Conservation (phyloP, 2,329 filamentous ascomycete genomes). For the Juglanconis oblonga region DNA sequence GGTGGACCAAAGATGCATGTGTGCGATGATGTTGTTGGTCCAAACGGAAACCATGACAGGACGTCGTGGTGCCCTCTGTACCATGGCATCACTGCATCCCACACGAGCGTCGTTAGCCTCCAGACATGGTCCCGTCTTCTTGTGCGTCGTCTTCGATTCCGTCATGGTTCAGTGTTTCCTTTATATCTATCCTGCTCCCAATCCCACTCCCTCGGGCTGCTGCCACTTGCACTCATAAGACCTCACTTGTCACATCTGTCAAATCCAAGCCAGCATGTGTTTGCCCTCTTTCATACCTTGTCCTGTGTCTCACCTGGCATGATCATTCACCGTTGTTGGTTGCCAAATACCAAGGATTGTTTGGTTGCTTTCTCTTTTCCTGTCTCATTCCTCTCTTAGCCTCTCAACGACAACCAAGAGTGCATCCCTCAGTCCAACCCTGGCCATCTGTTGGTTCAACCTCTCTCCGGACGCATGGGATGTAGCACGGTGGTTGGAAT, state of each 20-base stretch:
- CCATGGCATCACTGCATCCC: constrained; percentile 17
- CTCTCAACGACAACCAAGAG: not conserved
- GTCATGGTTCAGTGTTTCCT: constrained; percentile 2
- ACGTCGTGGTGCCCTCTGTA: constrained; percentile 11
- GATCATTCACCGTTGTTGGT: not conserved
- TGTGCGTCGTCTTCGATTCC: constrained; percentile 10
- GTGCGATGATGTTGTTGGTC: not conserved
- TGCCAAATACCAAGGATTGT: not conserved
- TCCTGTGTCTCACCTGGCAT: constrained; percentile 6
- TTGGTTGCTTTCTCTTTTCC: not conserved
- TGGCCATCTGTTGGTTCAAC: not conserved
- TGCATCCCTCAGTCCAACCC: not conserved
- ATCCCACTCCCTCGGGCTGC: not conserved
- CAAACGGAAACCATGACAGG: constrained; percentile 11
- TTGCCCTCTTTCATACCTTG: not conserved
- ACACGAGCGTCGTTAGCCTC: constrained; percentile 9
- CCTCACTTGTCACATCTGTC: not conserved
- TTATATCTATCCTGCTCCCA: constrained; percentile 7
- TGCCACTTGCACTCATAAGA: not conserved
- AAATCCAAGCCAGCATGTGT: not conserved
- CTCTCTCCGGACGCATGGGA: not conserved
- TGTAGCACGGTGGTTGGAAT: not conserved
- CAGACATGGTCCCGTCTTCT: constrained; percentile 24
- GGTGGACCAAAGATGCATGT: constrained; percentile 1
- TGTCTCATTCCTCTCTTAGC: not conserved